Base-by-base conservation (phyloP, 2,329 filamentous ascomycete genomes). In the Karstenula rhodostoma region DNA sequence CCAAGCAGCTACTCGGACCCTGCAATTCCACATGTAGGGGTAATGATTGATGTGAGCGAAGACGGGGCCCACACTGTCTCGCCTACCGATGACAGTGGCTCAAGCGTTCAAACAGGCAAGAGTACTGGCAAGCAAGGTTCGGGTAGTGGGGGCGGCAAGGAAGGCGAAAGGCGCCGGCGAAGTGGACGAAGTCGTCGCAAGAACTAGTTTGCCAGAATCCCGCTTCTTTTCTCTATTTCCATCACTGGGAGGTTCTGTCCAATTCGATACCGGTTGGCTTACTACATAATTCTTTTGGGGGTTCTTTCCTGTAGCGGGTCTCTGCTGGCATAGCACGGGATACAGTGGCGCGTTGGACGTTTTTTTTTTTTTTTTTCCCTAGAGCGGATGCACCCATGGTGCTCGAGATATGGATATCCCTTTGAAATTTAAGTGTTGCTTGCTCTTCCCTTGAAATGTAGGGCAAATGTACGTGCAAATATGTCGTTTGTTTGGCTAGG, bases 101-200 rank as follows among this genome's bases (percentile, higher is more conserved):
- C 65, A 56, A 68, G 61, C 40, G 53, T 60, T 27, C 65, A 67
- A 35, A 59, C 59, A n/a, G 52, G 42, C 9, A 74, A 68, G 60
- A 42, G 62, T 37, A 55, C 55, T 22, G 44, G 29, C 10, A 69
- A 71, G 44, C 55, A 57, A 27, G 61, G 35, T 17, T 63, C 62
- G 47, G 59, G 51, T 33, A 61, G 61, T 64, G 61, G 65, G 17
- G 65, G 65, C 44, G 60, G 62, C 6, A 72, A 65, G 47, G 71
- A 70, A 47, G 67, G 60, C n/a, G 73, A 74, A 54, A 63, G 66
- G 56, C 70, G 60, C 57, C 66, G 69, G 42, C 72, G 68, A 59
- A 61, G 67, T 52, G 68, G 69, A 35, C 64, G 66, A 52, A 69
- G 60, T 56, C 71, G 60, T 50, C 69, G 69, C 55, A 72, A 70